A percentile compares a stretch with the other conserved stretches of the same genome.
Conservation (phyloP, 2,329 filamentous ascomycete genomes). For the Anisogramma anomala region DNA sequence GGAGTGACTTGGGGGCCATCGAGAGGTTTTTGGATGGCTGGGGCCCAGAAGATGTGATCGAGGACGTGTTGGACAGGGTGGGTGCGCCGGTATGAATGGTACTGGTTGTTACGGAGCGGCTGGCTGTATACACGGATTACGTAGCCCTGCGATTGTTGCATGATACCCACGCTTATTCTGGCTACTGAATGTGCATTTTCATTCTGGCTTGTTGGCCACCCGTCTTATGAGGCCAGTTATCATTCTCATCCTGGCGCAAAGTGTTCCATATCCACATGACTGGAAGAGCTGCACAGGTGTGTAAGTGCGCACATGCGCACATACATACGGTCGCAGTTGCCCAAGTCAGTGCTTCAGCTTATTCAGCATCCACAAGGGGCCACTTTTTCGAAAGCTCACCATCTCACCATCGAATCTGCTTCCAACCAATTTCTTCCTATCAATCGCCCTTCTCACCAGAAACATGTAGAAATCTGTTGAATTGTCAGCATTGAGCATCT, state of each 20-base stretch:
- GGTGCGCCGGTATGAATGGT: constrained; percentile 36
- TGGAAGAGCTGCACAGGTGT: too few species aligned
- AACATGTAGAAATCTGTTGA: not conserved
- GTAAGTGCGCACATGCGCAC: not conserved
- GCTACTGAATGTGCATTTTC: too few species aligned
- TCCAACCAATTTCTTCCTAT: not conserved
- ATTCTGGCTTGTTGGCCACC: too few species aligned
- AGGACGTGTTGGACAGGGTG: constrained; percentile 50
- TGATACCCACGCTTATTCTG: too few species aligned
- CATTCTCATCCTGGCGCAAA: too few species aligned
- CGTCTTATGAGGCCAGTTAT: too few species aligned
- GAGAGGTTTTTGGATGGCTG: constrained; percentile 51
- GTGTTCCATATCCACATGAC: too few species aligned
- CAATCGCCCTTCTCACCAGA: not conserved
- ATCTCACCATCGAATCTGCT: not conserved
- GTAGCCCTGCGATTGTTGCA: too few species aligned
- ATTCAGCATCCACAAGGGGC: constrained; percentile 7
- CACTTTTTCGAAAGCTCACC: constrained; percentile 3
- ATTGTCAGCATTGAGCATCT: not conserved
- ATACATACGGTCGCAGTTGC: too few species aligned
- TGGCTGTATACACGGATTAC: too few species aligned
- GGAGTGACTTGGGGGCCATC: constrained; percentile 64
- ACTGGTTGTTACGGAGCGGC: too few species aligned
- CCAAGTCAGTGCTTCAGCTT: too few species aligned
- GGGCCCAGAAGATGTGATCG: constrained; percentile 50